Evolutionary conservation across 164 flowering plant genomes (phyloP).

Genomic region (Litsea cubeba): DNA sequence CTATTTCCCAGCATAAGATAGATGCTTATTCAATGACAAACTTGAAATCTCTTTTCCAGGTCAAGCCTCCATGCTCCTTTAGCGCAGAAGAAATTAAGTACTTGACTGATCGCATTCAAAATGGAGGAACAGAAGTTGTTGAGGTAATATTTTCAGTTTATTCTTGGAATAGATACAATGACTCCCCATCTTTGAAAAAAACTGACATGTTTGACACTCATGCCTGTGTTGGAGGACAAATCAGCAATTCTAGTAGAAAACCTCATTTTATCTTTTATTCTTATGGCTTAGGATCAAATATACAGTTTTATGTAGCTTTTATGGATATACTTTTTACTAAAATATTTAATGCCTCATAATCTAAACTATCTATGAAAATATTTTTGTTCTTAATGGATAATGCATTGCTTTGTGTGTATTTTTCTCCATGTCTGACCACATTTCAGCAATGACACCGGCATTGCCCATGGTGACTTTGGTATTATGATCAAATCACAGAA

Average conservation of each 20-base stretch:
- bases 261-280: no score
- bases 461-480: no score
- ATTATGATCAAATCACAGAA: no score
- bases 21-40: neutral
- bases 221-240: neutral
- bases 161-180: neutral
- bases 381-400: no score
- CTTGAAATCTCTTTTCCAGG: slow-evolving; percentile 19
- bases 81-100: slow-evolving; percentile 8
- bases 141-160: slow-evolving; percentile 7
- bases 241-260: neutral
- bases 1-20: neutral
- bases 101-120: slow-evolving; percentile 12
- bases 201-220: neutral
- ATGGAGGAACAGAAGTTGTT: slow-evolving; percentile 15
- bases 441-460: no score
- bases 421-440: no score
- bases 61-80: slow-evolving; percentile 27
- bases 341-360: no score
- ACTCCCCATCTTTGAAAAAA: neutral
- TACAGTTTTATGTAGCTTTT: no score
- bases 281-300: no score
- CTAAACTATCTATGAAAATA: no score
- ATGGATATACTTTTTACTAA: no score
- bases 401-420: no score